A percentile compares a stretch with the other conserved stretches of the same genome.
Conservation (phyloP, 179 eudicot genomes). For the Sideroxylon spinosum region DNA sequence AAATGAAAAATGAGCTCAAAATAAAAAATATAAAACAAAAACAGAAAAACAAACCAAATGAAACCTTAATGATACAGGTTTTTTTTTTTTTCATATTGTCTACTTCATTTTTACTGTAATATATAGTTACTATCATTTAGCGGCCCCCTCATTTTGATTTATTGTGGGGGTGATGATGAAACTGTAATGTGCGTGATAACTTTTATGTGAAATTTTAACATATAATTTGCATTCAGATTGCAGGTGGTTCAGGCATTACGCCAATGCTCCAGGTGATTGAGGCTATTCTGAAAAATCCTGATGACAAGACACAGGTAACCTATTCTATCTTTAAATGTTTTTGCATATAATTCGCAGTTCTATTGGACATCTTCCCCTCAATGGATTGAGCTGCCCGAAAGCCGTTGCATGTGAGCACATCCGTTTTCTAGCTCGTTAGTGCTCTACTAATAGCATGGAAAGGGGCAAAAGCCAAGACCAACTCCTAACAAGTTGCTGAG, state of each 20-base stretch:
- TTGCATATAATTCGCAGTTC: slow-evolving; percentile 1
- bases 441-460: too few species aligned
- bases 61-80: background rate
- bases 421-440: too few species aligned
- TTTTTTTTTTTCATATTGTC: background rate
- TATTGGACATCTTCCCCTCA: background rate
- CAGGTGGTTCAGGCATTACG: slow-evolving; percentile 92
- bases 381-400: too few species aligned
- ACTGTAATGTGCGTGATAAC: background rate
- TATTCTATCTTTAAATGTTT: slow-evolving; percentile 14
- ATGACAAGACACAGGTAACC: slow-evolving; percentile 79
- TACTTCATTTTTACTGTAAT: background rate
- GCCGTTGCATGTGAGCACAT: too few species aligned
- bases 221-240: slow-evolving; percentile 53
- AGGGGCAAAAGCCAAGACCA: too few species aligned
- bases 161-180: background rate
- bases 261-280: slow-evolving; percentile 97
- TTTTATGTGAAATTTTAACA: slow-evolving; percentile 1
- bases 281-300: slow-evolving; percentile 83
- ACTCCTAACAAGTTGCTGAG: too few species aligned
- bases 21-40: too few species aligned
- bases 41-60: too few species aligned
- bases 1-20: too few species aligned
- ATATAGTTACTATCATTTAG: background rate
- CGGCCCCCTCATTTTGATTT: background rate